Evolutionary conservation across 148 eudicot species (phyloP).

Genomic region (Dianthus caryophyllus): DNA sequence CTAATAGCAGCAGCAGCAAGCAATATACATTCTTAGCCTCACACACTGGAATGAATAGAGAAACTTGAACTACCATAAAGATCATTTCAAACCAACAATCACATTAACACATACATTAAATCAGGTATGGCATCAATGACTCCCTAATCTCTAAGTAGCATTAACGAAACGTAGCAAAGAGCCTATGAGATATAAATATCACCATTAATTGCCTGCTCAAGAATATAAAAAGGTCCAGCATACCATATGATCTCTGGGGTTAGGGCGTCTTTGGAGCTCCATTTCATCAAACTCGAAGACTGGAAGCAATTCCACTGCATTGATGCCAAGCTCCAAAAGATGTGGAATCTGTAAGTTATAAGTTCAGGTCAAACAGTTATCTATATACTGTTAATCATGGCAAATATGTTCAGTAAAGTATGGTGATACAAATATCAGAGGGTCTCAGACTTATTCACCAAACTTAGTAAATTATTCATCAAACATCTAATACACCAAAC

Average conservation of each 20-base stretch:
- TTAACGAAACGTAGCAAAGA: conserved; percentile 3
- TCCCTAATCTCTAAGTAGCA: not conserved
- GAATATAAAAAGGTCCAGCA: conserved; percentile 11
- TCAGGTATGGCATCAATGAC: not conserved
- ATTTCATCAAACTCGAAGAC: conserved; percentile 98
- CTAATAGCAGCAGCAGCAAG: not conserved
- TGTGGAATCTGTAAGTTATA: conserved; percentile 67
- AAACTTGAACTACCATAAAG: not conserved
- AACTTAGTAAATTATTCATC: not conserved
- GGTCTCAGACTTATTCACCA: too few species aligned
- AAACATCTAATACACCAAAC: not conserved
- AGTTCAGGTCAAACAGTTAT: not conserved
- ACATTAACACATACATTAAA: not conserved
- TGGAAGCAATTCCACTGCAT: conserved; percentile 94
- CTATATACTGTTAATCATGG: not conserved
- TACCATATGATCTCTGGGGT: conserved; percentile 97
- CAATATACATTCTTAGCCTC: not conserved
- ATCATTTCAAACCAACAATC: not conserved
- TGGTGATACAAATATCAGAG: not conserved
- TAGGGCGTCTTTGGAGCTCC: conserved; percentile 86
- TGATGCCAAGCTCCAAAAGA: conserved; percentile 91
- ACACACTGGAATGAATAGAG: not conserved
- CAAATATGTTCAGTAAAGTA: not conserved
- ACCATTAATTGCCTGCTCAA: not conserved
- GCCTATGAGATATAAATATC: not conserved